Evolutionary conservation across 805 yeast species (phyloP).

Genomic region (Starmerella scarabaei): DNA sequence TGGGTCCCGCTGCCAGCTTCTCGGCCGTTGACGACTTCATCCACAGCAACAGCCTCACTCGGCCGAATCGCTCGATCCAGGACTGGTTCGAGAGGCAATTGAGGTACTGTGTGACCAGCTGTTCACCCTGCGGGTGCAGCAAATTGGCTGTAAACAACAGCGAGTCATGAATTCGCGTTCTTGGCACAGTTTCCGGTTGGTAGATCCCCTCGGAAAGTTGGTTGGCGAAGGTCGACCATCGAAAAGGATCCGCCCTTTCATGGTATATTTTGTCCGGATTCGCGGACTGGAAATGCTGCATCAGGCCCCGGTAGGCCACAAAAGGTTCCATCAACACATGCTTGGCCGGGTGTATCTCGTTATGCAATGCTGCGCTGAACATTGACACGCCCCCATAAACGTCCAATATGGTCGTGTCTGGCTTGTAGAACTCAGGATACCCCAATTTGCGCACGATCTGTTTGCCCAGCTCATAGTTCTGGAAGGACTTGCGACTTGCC

Average conservation of each 20-base stretch:
- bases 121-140: conserved; percentile 46
- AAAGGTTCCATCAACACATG: conserved; percentile 53
- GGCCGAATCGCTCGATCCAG: conserved; percentile 63
- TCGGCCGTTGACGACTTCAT: conserved; percentile 46
- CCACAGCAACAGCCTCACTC: conserved; percentile 64
- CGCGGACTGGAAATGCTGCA: conserved; percentile 12
- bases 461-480: conserved; percentile 22
- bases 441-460: conserved; percentile 38
- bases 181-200: conserved; percentile 27
- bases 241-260: conserved; percentile 42
- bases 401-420: conserved; percentile 24
- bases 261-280: conserved; percentile 21
- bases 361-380: conserved; percentile 50
- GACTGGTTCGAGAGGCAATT: conserved; percentile 53
- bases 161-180: conserved; percentile 38
- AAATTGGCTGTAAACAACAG: conserved; percentile 49
- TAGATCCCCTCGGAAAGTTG: conserved; percentile 36
- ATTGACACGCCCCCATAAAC: conserved; percentile 35
- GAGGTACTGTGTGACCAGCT: conserved; percentile 61
- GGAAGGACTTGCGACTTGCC: conserved; percentile 22
- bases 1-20: conserved; percentile 48
- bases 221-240: conserved; percentile 49
- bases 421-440: conserved; percentile 29
- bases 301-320: conserved; percentile 22
- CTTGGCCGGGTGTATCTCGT: conserved; percentile 44